Percentiles rank a stretch among this genome's conserved stretches.
Conservation (phyloP, 176 grass and related monocot genomes). For the Phoenix roebelenii region DNA sequence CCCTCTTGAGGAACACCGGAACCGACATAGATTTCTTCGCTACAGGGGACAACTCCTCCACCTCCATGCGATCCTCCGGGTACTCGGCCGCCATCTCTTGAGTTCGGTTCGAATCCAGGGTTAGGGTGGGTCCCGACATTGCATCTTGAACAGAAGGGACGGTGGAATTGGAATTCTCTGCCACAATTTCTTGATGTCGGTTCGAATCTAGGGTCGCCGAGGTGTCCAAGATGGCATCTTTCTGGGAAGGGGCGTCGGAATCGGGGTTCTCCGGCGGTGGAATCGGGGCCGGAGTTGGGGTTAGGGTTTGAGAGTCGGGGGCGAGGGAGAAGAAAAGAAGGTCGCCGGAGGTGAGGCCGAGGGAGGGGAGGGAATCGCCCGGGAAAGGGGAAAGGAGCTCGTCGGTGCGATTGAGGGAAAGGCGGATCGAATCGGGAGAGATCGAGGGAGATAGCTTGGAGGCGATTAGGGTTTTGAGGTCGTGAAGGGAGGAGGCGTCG, state of each 20-base stretch:
- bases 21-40: too few relatives aligned
- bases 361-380: conserved; percentile 32
- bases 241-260: too few relatives aligned
- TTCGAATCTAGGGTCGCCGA: neutral
- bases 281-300: conserved; percentile 8
- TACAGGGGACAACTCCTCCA: neutral
- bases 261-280: neutral
- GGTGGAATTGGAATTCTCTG: neutral
- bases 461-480: conserved; percentile 52
- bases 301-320: conserved; percentile 8
- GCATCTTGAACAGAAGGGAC: neutral
- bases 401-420: conserved; percentile 80
- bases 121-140: neutral
- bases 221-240: neutral
- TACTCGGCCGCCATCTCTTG: too few relatives aligned
- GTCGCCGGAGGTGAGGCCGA: conserved; percentile 81
- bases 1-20: too few relatives aligned
- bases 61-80: conserved; percentile 9
- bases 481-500: conserved; percentile 33
- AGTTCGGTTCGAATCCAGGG: neutral
- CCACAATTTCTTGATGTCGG: neutral
- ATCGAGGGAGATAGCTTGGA: conserved; percentile 27
- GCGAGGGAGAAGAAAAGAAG: conserved; percentile 59
- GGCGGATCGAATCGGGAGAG: conserved; percentile 54
- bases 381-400: conserved; percentile 48